A percentile compares a stretch with the other conserved stretches of the same genome.
Conservation (phyloP, 2,329 filamentous ascomycete species). For the Aureobasidium melanogenum region DNA sequence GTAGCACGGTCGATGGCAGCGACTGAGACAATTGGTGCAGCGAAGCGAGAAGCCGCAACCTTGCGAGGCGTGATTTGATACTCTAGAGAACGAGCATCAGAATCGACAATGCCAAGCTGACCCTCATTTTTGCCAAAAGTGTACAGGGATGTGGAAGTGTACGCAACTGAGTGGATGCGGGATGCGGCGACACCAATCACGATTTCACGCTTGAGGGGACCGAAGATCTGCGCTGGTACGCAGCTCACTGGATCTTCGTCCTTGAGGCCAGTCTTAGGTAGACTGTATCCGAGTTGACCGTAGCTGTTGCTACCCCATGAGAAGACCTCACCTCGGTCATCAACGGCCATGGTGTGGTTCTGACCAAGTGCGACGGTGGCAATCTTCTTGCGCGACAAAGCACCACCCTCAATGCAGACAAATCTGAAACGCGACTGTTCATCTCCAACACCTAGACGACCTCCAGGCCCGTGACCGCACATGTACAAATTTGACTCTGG, state of each 20-base stretch:
- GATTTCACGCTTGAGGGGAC: conserved; percentile 75
- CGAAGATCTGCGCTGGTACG: conserved; percentile 80
- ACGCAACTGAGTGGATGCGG: conserved; percentile 80
- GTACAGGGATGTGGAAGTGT: conserved; percentile 72
- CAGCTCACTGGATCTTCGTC: conserved; percentile 80
- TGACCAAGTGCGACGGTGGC: conserved; percentile 75
- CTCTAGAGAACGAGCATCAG: conserved; percentile 83
- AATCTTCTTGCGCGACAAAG: conserved; percentile 64
- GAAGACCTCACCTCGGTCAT: conserved; percentile 80
- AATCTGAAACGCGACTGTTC: conserved; percentile 86
- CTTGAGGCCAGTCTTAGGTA: conserved; percentile 57
- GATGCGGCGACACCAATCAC: conserved; percentile 82
- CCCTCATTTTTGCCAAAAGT: conserved; percentile 95
- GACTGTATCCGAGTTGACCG: conserved; percentile 75
- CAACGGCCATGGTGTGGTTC: conserved; percentile 81
- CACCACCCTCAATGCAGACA: conserved; percentile 67
- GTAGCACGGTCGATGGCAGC: conserved; percentile 88
- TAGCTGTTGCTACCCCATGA: conserved; percentile 87
- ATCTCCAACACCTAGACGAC: conserved; percentile 79
- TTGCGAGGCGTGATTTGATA: conserved; percentile 74
- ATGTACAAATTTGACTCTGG: conserved; percentile 85
- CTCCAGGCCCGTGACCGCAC: conserved; percentile 84
- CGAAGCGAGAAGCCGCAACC: conserved; percentile 77
- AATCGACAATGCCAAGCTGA: conserved; percentile 88
- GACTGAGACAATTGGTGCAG: conserved; percentile 63